Evolutionary conservation across 805 yeast genomes (phyloP).

Genomic region (Ascoidea tarda): DNA sequence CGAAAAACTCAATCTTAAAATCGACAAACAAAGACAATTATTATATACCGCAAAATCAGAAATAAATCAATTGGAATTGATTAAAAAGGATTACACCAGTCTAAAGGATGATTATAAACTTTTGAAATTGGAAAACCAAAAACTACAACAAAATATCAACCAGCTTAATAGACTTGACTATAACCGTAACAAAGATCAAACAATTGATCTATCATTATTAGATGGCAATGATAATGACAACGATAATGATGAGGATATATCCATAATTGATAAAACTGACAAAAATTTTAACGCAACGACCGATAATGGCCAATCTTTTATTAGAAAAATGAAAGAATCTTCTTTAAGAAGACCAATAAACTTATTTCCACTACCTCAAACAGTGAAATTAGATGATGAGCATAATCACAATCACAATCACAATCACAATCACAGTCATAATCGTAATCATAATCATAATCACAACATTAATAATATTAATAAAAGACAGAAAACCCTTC

Average conservation of each 20-base stretch:
- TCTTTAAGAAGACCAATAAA: not conserved
- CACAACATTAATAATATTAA: not conserved
- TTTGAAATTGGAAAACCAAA: not conserved
- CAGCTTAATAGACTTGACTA: not conserved
- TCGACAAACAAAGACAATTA: slow-evolving; percentile 1
- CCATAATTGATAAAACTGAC: not conserved
- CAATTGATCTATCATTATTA: not conserved
- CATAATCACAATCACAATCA: not conserved
- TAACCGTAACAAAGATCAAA: not conserved
- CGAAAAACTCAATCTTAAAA: not conserved
- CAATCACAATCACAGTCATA: not conserved
- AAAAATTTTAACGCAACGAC: not conserved
- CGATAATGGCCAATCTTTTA: not conserved
- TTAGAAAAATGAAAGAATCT: not conserved
- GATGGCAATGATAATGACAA: not conserved
- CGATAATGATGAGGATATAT: not conserved
- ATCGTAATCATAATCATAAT: not conserved
- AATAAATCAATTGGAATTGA: not conserved
- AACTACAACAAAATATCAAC: not conserved
- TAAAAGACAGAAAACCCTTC: not conserved
- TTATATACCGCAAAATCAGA: slow-evolving; percentile 1
- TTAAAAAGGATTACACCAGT: not conserved
- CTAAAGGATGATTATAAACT: not conserved
- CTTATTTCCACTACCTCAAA: too few relatives aligned
- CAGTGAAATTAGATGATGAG: too few relatives aligned